These are phyloP conservation scores for Naganishia liquefaciens DNA, from an alignment of 1,284 basidiomycete species.

Conservation along the genomic window DNA sequence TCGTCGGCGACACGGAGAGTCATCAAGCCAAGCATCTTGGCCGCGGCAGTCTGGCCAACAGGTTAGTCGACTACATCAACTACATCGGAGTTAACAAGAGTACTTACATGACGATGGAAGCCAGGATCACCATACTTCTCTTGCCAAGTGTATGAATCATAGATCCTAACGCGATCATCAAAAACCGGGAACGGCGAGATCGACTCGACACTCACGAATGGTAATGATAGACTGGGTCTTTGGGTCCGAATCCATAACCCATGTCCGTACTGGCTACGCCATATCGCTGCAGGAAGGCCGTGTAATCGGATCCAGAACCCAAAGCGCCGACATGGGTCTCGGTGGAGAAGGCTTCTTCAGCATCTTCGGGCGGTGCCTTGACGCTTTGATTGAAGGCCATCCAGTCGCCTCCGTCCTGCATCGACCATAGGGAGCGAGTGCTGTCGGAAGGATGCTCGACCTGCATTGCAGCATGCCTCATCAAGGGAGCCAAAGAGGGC, in stretches of 20 bases:
- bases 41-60: slow-evolving; percentile 61
- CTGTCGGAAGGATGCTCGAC: slow-evolving; percentile 60
- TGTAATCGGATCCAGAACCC: slow-evolving; percentile 66
- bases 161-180: slow-evolving; percentile 55
- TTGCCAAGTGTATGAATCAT: slow-evolving; percentile 74
- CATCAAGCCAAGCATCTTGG: slow-evolving; percentile 66
- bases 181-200: no score
- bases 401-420: slow-evolving; percentile 48
- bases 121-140: slow-evolving; percentile 68
- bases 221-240: slow-evolving; percentile 74
- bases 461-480: slow-evolving; percentile 67
- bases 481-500: slow-evolving; percentile 70
- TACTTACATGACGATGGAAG: slow-evolving; percentile 67
- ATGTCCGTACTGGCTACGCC: slow-evolving; percentile 60
- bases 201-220: slow-evolving; percentile 57
- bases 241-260: slow-evolving; percentile 56
- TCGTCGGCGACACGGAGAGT: slow-evolving; percentile 65
- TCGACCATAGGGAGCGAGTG: slow-evolving; percentile 50
- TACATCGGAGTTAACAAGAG: not conserved
- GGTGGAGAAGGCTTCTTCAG: slow-evolving; percentile 7
- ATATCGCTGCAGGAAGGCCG: slow-evolving; percentile 65
- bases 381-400: slow-evolving; percentile 31
- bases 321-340: not conserved
- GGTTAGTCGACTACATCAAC: slow-evolving; percentile 6
- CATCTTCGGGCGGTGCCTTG: slow-evolving; percentile 7